Conservation (phyloP, 129 eudicot species). For the Chrysanthemum makinoi region DNA sequence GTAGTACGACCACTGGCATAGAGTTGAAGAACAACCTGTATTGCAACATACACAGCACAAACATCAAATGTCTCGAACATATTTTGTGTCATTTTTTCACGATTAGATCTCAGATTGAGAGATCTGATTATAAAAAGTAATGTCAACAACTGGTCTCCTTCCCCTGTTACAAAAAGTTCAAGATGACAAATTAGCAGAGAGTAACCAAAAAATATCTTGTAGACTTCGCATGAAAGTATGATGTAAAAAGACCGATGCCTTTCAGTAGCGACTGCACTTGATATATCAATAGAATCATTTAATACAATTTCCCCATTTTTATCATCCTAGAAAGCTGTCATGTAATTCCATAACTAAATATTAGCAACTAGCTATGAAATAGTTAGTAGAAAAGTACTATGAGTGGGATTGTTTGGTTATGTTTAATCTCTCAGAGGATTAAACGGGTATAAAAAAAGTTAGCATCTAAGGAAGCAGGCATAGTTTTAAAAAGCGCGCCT, state of each 20-base stretch:
- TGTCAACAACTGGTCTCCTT: too few relatives aligned
- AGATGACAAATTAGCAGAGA: too few relatives aligned
- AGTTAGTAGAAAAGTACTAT: not conserved
- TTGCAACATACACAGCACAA: too few relatives aligned
- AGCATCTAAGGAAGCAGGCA: not conserved
- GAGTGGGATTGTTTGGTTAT: not conserved
- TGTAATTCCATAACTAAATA: slow-evolving; percentile 20
- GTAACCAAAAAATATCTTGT: too few relatives aligned
- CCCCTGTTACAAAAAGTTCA: too few relatives aligned
- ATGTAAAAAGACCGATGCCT: slow-evolving; percentile 41
- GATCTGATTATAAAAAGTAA: too few relatives aligned
- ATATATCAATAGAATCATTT: slow-evolving; percentile 83
- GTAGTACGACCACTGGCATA: too few relatives aligned
- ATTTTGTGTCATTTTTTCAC: too few relatives aligned
- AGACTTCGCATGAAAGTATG: not conserved
- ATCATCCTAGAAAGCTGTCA: slow-evolving; percentile 81
- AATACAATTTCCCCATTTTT: slow-evolving; percentile 68
- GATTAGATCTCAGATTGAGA: too few relatives aligned
- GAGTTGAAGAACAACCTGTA: too few relatives aligned
- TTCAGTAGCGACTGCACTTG: slow-evolving; percentile 99
- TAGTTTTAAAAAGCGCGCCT: too few relatives aligned
- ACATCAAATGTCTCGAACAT: too few relatives aligned
- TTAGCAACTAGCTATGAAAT: slow-evolving; percentile 12
- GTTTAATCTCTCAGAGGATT: not conserved
- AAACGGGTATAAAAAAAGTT: not conserved